Conservation (phyloP, 2,329 filamentous ascomycete genomes). For the Hymenotorrendiella dingleyae region DNA sequence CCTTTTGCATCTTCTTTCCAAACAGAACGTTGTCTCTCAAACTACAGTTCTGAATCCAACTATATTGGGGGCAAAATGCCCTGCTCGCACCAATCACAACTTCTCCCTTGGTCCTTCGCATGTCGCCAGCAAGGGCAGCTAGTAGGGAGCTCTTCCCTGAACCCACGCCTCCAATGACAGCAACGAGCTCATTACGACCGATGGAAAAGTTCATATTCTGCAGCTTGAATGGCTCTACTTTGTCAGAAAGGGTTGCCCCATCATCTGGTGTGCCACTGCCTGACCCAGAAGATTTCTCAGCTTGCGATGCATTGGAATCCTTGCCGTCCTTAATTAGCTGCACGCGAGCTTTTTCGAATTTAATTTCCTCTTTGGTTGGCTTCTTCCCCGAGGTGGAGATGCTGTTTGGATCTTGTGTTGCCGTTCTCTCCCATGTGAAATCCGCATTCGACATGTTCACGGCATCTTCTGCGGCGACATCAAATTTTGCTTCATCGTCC, state of each 20-base stretch:
- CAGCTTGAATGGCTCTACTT: conserved; percentile 63
- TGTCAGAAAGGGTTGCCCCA: conserved; percentile 50
- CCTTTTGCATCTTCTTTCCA: conserved; percentile 67
- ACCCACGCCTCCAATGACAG: conserved; percentile 83
- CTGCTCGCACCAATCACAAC: conserved; percentile 71
- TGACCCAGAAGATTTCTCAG: conserved; percentile 27
- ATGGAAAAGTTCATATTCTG: conserved; percentile 61
- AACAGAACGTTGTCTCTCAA: conserved; percentile 88
- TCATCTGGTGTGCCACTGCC: conserved; percentile 44
- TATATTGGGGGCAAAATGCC: conserved; percentile 92
- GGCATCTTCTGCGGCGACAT: conserved; percentile 57
- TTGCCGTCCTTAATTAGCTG: conserved; percentile 36
- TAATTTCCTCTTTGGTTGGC: conserved; percentile 38
- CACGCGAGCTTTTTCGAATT: conserved; percentile 31
- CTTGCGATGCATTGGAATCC: no score
- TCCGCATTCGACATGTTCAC: conserved; percentile 66
- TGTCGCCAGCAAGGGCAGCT: conserved; percentile 85
- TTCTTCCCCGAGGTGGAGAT: conserved; percentile 51
- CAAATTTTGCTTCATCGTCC: conserved; percentile 57
- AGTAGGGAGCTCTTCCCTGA: conserved; percentile 88
- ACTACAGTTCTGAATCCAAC: conserved; percentile 93
- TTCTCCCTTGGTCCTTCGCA: conserved; percentile 74
- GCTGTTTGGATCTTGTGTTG: conserved; percentile 46
- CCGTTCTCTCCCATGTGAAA: conserved; percentile 81
- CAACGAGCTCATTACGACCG: conserved; percentile 70